These are phyloP conservation scores for Lasiodiplodia citricola DNA, from an alignment of 2,329 filamentous ascomycete genomes.

Conservation along the genomic window DNA sequence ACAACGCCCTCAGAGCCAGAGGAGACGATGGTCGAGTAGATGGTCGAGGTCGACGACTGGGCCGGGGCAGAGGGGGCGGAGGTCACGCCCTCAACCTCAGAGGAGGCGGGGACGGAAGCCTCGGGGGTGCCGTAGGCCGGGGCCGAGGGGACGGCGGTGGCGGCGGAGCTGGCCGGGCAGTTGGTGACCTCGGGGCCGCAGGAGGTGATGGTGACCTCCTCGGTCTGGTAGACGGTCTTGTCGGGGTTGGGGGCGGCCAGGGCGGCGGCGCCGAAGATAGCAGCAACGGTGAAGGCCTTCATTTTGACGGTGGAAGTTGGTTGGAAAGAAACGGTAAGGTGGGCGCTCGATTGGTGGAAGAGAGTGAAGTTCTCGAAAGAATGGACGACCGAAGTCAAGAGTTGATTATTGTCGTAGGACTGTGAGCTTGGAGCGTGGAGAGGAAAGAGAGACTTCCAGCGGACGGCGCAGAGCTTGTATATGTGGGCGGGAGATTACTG, in stretches of 20 bases:
- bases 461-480: conserved; percentile 23
- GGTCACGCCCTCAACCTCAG: conserved; percentile 9
- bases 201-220: conserved; percentile 27
- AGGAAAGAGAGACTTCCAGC: conserved; percentile 11
- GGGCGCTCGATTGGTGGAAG: conserved; percentile 30
- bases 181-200: conserved; percentile 28
- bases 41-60: conserved; percentile 15
- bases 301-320: conserved; percentile 29
- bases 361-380: conserved; percentile 27
- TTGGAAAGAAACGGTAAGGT: conserved; percentile 24
- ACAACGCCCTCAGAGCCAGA: conserved; percentile 12
- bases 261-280: conserved; percentile 27
- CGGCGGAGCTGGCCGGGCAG: conserved; percentile 29
- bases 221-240: conserved; percentile 27
- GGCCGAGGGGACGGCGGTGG: conserved; percentile 3
- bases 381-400: conserved; percentile 29
- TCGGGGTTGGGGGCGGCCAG: conserved; percentile 27
- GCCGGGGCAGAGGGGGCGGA: background rate
- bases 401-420: conserved; percentile 26
- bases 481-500: conserved; percentile 27
- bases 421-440: conserved; percentile 26
- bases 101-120: conserved; percentile 12
- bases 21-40: conserved; percentile 20
- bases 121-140: conserved; percentile 16
- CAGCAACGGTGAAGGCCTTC: conserved; percentile 29